Percentiles rank a stretch among this genome's conserved stretches.
Evolutionary conservation across 2,329 filamentous ascomycete genomes (phyloP).

Genomic region (Pseudogymnoascus sp.): DNA sequence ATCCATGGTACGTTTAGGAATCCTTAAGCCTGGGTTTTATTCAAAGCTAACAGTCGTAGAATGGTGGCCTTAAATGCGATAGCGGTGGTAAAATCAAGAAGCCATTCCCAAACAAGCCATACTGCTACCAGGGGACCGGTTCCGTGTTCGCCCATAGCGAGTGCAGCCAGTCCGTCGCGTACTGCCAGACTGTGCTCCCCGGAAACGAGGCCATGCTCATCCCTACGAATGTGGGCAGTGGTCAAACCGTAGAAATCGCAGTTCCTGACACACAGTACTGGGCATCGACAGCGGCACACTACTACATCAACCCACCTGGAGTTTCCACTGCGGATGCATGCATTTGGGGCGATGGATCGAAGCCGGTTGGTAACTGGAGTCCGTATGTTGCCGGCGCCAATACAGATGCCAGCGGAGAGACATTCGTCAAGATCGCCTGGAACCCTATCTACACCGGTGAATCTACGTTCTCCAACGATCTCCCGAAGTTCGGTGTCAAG

Average conservation of each 20-base stretch:
- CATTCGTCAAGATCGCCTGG: conserved; percentile 67
- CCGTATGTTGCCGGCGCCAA: conserved; percentile 72
- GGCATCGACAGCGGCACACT: conserved; percentile 65
- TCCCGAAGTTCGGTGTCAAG: conserved; percentile 58
- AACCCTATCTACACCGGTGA: conserved; percentile 63
- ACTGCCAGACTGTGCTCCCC: conserved; percentile 72
- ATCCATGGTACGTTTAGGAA: conserved; percentile 55
- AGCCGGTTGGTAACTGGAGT: conserved; percentile 66
- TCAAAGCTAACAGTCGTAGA: conserved; percentile 35
- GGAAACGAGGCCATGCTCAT: conserved; percentile 79
- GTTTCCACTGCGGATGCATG: conserved; percentile 51
- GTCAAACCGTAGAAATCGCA: conserved; percentile 45
- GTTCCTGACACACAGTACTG: conserved; percentile 65
- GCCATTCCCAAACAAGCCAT: conserved; percentile 57
- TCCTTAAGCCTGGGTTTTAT: not conserved
- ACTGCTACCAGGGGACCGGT: conserved; percentile 62
- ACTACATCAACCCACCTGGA: conserved; percentile 71
- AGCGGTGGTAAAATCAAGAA: conserved; percentile 55
- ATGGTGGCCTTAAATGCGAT: conserved; percentile 67
- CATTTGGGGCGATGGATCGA: conserved; percentile 56
- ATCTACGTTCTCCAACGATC: conserved; percentile 41
- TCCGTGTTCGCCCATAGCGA: conserved; percentile 59
- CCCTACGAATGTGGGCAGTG: conserved; percentile 55
- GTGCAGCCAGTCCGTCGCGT: conserved; percentile 52
- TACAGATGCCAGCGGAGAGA: conserved; percentile 52